Percentiles rank a stretch among this genome's conserved stretches.
These are phyloP conservation scores for Pyrrhoderma lamaoense DNA, from an alignment of 1,284 basidiomycete genomes.

Conservation along the genomic window DNA sequence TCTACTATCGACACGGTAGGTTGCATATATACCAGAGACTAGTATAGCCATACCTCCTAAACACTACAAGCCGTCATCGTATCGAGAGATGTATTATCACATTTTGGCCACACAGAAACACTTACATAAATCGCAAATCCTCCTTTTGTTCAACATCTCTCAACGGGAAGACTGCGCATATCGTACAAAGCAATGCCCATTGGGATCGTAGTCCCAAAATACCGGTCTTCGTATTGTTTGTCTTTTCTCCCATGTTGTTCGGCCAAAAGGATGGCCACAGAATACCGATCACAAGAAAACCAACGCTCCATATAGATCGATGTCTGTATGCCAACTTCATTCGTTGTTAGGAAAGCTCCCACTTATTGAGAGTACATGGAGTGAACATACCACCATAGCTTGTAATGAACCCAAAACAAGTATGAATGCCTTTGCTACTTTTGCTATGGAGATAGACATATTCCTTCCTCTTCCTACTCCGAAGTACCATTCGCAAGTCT, in stretches of 20 bases:
- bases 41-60: slow-evolving; percentile 13
- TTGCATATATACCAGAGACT: slow-evolving; percentile 1
- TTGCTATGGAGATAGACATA: background rate
- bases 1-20: slow-evolving; percentile 5
- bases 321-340: slow-evolving; percentile 59
- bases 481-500: background rate
- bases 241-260: slow-evolving; percentile 24
- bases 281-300: slow-evolving; percentile 58
- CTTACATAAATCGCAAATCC: slow-evolving; percentile 53
- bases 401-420: slow-evolving; percentile 44
- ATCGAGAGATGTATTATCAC: background rate
- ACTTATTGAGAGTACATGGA: slow-evolving; percentile 5
- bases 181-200: slow-evolving; percentile 52
- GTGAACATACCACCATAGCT: slow-evolving; percentile 61
- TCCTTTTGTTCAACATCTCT: slow-evolving; percentile 72
- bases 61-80: background rate
- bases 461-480: no score
- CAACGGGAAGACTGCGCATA: slow-evolving; percentile 62
- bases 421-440: slow-evolving; percentile 23
- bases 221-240: slow-evolving; percentile 21
- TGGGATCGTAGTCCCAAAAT: slow-evolving; percentile 24
- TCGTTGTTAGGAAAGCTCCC: background rate
- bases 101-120: slow-evolving; percentile 13
- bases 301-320: slow-evolving; percentile 66
- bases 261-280: slow-evolving; percentile 61